Percentiles rank a stretch among this genome's conserved stretches.
These are phyloP conservation scores for Nakazawaea molendinolei DNA, from an alignment of 805 yeast genomes.

Conservation along the genomic window DNA sequence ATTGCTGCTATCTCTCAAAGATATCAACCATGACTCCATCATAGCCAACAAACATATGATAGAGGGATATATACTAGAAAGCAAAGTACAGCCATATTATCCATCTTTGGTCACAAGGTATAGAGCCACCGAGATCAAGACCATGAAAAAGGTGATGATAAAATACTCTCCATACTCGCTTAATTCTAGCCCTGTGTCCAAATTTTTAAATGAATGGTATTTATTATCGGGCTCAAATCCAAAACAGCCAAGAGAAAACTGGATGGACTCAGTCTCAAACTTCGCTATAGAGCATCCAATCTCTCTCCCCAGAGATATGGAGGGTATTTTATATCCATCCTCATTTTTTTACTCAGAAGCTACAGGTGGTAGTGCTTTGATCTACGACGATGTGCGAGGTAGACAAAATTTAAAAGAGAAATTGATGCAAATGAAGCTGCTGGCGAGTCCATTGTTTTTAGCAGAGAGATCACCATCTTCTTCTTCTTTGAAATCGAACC, in stretches of 20 bases:
- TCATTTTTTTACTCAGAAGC: slow-evolving; percentile 3
- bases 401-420: slow-evolving; percentile 1
- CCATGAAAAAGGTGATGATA: slow-evolving; percentile 5
- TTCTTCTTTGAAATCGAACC: slow-evolving; percentile 2
- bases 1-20: slow-evolving; percentile 2
- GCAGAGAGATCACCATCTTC: slow-evolving; percentile 6
- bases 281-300: not conserved
- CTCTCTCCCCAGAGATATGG: slow-evolving; percentile 4
- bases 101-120: slow-evolving; percentile 5
- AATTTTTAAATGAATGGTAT: slow-evolving; percentile 11
- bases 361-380: slow-evolving; percentile 6
- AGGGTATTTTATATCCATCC: slow-evolving; percentile 8
- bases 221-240: slow-evolving; percentile 7
- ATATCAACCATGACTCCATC: slow-evolving; percentile 6
- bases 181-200: slow-evolving; percentile 4
- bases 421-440: not conserved
- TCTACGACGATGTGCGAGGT: slow-evolving; percentile 3
- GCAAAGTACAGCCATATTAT: slow-evolving; percentile 5
- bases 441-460: slow-evolving; percentile 3
- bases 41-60: slow-evolving; percentile 8
- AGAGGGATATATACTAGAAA: slow-evolving; percentile 5
- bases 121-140: slow-evolving; percentile 1
- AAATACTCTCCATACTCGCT: slow-evolving; percentile 7
- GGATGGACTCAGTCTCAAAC: slow-evolving; percentile 4
- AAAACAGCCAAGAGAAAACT: not conserved